Conservation (phyloP, 345 rosid genomes). For the Pugionium dolabratum region DNA sequence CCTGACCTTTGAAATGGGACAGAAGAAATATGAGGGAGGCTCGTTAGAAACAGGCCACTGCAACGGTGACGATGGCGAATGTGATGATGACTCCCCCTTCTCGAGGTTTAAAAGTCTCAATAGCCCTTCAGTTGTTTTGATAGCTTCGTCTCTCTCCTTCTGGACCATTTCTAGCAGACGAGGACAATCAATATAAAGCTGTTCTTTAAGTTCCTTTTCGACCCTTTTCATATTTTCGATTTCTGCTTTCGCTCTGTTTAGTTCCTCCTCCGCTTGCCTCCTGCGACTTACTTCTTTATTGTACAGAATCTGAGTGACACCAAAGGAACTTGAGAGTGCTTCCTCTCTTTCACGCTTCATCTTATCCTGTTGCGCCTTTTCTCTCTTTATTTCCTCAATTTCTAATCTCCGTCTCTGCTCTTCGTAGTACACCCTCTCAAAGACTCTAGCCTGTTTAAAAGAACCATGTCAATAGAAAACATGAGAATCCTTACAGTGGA, state of each 20-base stretch:
- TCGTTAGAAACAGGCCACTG: slow-evolving; percentile 35
- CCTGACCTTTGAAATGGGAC: slow-evolving; percentile 49
- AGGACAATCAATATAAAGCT: slow-evolving; percentile 25
- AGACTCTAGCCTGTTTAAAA: slow-evolving; percentile 22
- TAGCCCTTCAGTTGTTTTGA: slow-evolving; percentile 36
- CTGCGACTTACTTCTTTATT: slow-evolving; percentile 32
- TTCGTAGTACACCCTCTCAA: slow-evolving; percentile 33
- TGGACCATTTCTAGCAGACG: slow-evolving; percentile 30
- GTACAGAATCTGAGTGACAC: slow-evolving; percentile 39
- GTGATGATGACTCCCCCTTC: slow-evolving; percentile 37
- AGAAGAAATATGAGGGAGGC: slow-evolving; percentile 44
- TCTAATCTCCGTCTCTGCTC: slow-evolving; percentile 39
- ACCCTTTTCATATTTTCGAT: slow-evolving; percentile 33
- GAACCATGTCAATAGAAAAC: slow-evolving; percentile 8
- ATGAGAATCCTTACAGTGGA: slow-evolving; percentile 14
- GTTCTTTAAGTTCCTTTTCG: slow-evolving; percentile 41
- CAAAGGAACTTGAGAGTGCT: slow-evolving; percentile 34
- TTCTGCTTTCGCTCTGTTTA: slow-evolving; percentile 35
- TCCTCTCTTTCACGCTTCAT: slow-evolving; percentile 39
- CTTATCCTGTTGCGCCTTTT: slow-evolving; percentile 25
- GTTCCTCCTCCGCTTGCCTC: slow-evolving; percentile 31
- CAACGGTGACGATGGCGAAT: slow-evolving; percentile 30
- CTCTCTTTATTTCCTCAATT: slow-evolving; percentile 39
- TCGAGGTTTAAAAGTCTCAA: slow-evolving; percentile 26
- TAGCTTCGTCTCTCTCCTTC: slow-evolving; percentile 41